Percentiles rank a stretch among this genome's conserved stretches.
These are phyloP conservation scores for Claviceps fusiformis DNA, from an alignment of 2,329 filamentous ascomycete species.

Conservation along the genomic window DNA sequence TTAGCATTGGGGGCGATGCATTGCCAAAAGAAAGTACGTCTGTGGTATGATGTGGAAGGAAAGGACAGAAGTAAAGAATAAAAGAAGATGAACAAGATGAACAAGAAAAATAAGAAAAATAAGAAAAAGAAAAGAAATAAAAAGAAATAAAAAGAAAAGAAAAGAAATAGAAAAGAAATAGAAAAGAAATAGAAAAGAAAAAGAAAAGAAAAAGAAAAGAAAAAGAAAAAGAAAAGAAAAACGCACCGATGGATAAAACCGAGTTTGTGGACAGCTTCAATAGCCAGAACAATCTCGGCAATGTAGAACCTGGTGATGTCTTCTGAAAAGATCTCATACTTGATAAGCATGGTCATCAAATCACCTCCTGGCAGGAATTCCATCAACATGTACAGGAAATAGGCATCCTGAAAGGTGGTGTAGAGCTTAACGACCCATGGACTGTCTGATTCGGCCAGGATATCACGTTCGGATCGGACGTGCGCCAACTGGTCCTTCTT, in stretches of 20 bases:
- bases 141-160: too few species aligned
- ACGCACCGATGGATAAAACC: slow-evolving; percentile 94
- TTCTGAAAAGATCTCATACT: slow-evolving; percentile 98
- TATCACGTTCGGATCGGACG: slow-evolving; percentile 93
- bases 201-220: neutral
- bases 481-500: slow-evolving; percentile 97
- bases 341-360: slow-evolving; percentile 99
- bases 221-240: too few species aligned
- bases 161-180: neutral
- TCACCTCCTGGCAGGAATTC: slow-evolving; percentile 97
- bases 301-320: slow-evolving; percentile 99
- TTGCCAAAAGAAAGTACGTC: too few species aligned
- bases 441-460: slow-evolving; percentile 96
- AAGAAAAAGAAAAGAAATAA: too few species aligned
- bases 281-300: slow-evolving; percentile 94
- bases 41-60: too few species aligned
- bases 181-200: neutral
- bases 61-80: too few species aligned
- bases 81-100: neutral
- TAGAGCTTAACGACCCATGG: slow-evolving; percentile 98
- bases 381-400: slow-evolving; percentile 98
- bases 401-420: slow-evolving; percentile 92
- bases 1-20: neutral
- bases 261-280: slow-evolving; percentile 94
- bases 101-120: too few species aligned